Evolutionary conservation across 2,329 filamentous ascomycete genomes (phyloP), one percentile per base, ranked within the genome.

Genomic region (Talaromyces sp.): DNA sequence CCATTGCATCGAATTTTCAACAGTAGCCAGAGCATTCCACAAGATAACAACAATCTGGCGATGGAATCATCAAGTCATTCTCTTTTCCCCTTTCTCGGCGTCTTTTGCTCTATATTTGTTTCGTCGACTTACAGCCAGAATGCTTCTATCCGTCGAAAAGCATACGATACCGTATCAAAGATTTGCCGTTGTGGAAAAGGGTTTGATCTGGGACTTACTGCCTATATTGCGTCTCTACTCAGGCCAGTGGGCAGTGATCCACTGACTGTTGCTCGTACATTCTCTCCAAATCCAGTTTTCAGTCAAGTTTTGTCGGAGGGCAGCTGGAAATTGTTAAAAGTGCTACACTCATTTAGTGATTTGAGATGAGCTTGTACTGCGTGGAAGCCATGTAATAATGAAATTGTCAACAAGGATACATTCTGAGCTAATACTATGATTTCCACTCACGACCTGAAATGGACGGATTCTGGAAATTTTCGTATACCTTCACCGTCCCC

Each of bases 61-160:
- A 14, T 27, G 22, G 24, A 16, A 24, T 13, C 8, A 47, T 43
- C 35, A 22, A 24, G 14, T n/a, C 35, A 43, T n/a, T 16, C 33
- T 56, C 57, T 54, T 27, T 64, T 64, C n/a, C 63, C 58, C 9
- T 54, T 60, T 43, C 47, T 64, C 16, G 45, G 45, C 16, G 47
- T 60, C 5, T 64, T 64, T n/a, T 64, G 63, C 47, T 64, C 63
- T 50, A 39, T 60, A 10, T 64, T 33, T 16, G 63, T 64, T 24
- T 58, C 63, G 6, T 64, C 63, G 1, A 24, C 50, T 5, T 47
- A 60, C 22, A 60, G 63, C 22, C 22, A 19, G 37, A 33, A 64
- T 31, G 37, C 37, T 13, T 14, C 19, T 35, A 56, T 50, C 14
- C 63, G 63, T 11, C 56, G 27, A 39, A 64, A 56, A 59, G 45